Base-by-base conservation (phyloP, 148 eudicot genomes). In the Amaranthus cruentus region DNA sequence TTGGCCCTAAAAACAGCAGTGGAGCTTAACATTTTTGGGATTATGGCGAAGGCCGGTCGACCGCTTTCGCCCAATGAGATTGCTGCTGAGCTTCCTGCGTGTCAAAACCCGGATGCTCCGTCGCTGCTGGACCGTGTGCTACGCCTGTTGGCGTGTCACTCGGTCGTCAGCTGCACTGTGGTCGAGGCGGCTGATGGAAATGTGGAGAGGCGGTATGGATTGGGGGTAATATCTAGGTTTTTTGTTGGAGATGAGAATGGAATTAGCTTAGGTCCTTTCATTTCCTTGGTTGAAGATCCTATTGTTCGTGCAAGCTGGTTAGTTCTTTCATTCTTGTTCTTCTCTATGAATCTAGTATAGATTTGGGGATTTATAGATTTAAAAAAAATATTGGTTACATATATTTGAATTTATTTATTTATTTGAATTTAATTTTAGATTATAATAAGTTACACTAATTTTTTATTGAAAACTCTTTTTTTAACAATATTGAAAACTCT, bases 111-210 rank as follows among this genome's bases (percentile, higher is more conserved):
- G 1, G 61, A 62, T 5, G 88, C 88, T 6, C 65, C 84, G 4
- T 53, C 62, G 38, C 75, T 83, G 82, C 66, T 85, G 58, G 84
- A 85, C 28, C 77, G 84, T 53, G 80, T 86, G 80, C 83, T 86
- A 10, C 77, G 87, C 2, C 74, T 83, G n/a, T 79, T 82, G 9
- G 82, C 83, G 0, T 49, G 69, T 15, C 63, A 73, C 59, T 77
- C 85, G 1, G 43, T 86, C 1, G 75, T 84, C n/a, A 76, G 64
- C 47, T 77, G 70, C 76, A 14, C 68, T 78, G 70, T 49, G 58
- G 7, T 1, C 4, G 2, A 7, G 4, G 4, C 21, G 5, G 61
- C 7, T 12, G 62, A 63, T 15, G 74, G 28, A 3, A 63, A 70
- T 13, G 63, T 11, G 47, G 72, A 56, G 49, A 73, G 73, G 66